These are phyloP conservation scores for Chaetomium sp. DNA, from an alignment of 2,329 filamentous ascomycete species.

Conservation along the genomic window DNA sequence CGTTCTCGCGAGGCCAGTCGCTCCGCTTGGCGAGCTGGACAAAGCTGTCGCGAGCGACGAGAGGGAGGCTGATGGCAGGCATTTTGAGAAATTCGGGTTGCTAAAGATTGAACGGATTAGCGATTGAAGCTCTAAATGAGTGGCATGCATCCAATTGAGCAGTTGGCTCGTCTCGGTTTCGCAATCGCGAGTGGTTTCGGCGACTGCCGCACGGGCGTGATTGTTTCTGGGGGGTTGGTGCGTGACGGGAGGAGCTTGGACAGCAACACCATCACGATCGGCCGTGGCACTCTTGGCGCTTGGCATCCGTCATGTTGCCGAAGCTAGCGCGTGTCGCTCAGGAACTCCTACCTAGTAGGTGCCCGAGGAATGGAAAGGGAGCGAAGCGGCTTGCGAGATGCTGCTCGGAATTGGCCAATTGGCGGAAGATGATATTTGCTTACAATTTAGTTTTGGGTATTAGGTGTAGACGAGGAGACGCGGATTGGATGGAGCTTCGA, in stretches of 20 bases:
- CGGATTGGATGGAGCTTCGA: background rate
- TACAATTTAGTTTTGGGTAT: slow-evolving; percentile 21
- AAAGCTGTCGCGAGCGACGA: slow-evolving; percentile 40
- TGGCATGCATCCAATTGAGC: slow-evolving; percentile 6
- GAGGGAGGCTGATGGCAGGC: slow-evolving; percentile 40
- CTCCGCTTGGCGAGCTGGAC: slow-evolving; percentile 55
- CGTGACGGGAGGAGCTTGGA: background rate
- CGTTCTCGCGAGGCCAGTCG: slow-evolving; percentile 60
- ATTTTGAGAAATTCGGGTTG: slow-evolving; percentile 36
- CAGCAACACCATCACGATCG: background rate
- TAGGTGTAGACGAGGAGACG: background rate
- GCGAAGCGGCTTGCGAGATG: background rate
- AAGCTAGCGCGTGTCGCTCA: slow-evolving; percentile 1
- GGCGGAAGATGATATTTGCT: slow-evolving; percentile 14
- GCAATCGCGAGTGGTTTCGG: background rate
- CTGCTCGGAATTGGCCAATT: slow-evolving; percentile 15
- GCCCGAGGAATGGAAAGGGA: no score
- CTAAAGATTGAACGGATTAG: slow-evolving; percentile 14
- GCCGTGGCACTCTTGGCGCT: slow-evolving; percentile 30
- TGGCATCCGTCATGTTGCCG: slow-evolving; percentile 32
- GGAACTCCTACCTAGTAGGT: background rate
- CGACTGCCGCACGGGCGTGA: background rate
- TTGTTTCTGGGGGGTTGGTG: background rate
- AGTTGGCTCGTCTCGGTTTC: slow-evolving; percentile 1
- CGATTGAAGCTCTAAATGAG: slow-evolving; percentile 9